A percentile compares a stretch with the other conserved stretches of the same genome.
Conservation (phyloP, 805 yeast genomes). For the Jamesozyma hellenica region DNA sequence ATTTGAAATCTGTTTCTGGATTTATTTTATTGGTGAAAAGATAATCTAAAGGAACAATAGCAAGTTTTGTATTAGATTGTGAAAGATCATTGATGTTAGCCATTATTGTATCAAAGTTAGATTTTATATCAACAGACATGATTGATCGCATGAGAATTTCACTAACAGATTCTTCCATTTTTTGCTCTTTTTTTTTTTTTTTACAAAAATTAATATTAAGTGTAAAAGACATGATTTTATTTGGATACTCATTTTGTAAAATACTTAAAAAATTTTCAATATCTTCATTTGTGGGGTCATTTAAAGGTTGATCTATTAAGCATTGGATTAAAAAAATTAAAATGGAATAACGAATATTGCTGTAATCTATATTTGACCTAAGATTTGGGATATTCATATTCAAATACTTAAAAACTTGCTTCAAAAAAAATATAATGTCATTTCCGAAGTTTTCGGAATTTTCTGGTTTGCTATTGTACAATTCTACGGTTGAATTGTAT, state of each 20-base stretch:
- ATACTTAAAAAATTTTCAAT: slow-evolving; percentile 11
- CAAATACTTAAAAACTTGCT: slow-evolving; percentile 7
- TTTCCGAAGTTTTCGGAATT: background rate
- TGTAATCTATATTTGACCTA: slow-evolving; percentile 10
- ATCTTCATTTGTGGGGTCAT: slow-evolving; percentile 1
- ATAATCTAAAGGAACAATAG: slow-evolving; percentile 30
- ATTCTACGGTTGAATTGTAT: slow-evolving; percentile 18
- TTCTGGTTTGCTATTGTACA: background rate
- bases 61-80: slow-evolving; percentile 14
- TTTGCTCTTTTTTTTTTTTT: slow-evolving; percentile 4
- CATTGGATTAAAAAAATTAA: slow-evolving; percentile 22
- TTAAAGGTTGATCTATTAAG: slow-evolving; percentile 15
- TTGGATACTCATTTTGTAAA: slow-evolving; percentile 23
- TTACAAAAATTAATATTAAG: slow-evolving; percentile 19
- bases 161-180: slow-evolving; percentile 14
- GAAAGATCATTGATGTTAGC: slow-evolving; percentile 26
- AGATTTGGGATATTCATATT: slow-evolving; percentile 9
- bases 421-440: slow-evolving; percentile 14
- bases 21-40: slow-evolving; percentile 28
- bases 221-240: slow-evolving; percentile 26
- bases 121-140: slow-evolving; percentile 19
- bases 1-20: slow-evolving; percentile 17
- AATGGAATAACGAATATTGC: slow-evolving; percentile 16
- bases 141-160: slow-evolving; percentile 32
- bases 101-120: slow-evolving; percentile 18